Conservation (phyloP, 176 grass and related monocot genomes). For the Oryza longistaminata region DNA sequence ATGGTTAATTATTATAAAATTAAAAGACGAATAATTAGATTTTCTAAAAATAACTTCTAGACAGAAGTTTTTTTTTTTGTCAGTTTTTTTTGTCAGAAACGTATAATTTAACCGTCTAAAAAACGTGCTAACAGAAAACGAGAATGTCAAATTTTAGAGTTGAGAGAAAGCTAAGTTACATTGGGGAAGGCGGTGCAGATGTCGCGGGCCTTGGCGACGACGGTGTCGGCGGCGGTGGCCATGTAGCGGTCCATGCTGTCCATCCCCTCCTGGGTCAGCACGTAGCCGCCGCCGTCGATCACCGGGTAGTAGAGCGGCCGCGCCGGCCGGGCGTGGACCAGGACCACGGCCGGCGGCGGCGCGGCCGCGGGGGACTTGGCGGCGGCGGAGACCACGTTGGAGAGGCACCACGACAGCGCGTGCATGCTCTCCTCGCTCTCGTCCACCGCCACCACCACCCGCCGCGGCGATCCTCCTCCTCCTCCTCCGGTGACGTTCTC, state of each 20-base stretch:
- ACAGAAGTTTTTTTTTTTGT: too few relatives aligned
- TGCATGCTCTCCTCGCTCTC: conserved; percentile 48
- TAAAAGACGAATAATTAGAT: too few relatives aligned
- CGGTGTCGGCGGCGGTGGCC: not conserved
- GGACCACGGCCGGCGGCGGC: not conserved
- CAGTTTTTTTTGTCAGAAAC: too few relatives aligned
- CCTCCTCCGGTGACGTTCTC: not conserved
- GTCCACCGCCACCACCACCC: conserved; percentile 43
- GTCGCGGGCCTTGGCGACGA: conserved; percentile 6
- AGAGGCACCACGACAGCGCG: conserved; percentile 40
- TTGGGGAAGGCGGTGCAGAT: conserved; percentile 6
- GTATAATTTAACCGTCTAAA: too few relatives aligned
- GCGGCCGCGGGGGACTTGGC: not conserved
- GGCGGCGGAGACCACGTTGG: conserved; percentile 19
- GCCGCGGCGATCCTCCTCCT: conserved; percentile 2
- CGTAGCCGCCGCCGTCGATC: conserved; percentile 14
- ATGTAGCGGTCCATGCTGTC: conserved; percentile 22
- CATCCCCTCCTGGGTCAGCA: conserved; percentile 3
- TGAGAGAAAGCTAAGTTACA: not conserved
- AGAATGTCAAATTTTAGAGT: too few relatives aligned
- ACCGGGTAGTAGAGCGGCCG: conserved; percentile 18
- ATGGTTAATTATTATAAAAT: too few relatives aligned
- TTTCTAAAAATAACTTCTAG: too few relatives aligned
- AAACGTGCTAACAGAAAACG: too few relatives aligned
- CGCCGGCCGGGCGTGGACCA: conserved; percentile 3